A percentile compares a stretch with the other conserved stretches of the same genome.
phyloP scores from a whole-genome alignment of 805 yeast species.

The Metschnikowia similis region DNA sequence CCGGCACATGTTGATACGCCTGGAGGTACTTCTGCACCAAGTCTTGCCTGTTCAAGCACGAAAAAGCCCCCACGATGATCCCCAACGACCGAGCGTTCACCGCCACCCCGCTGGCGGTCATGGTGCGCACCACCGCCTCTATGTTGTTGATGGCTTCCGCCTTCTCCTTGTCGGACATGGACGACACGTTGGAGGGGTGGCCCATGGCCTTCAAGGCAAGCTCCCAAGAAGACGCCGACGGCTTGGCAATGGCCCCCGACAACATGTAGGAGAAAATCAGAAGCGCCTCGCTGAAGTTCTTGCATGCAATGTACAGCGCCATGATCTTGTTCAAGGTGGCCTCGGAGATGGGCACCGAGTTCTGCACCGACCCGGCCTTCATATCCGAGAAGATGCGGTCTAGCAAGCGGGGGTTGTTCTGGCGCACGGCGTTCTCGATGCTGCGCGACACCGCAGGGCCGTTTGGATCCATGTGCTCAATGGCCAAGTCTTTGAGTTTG shows the following conservation, averaged over 20 bases:
- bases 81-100: conserved; percentile 50
- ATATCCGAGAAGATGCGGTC: conserved; percentile 23
- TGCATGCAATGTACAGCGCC: conserved; percentile 40
- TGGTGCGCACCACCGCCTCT: conserved; percentile 29
- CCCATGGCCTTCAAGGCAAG: conserved; percentile 49
- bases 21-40: conserved; percentile 41
- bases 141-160: conserved; percentile 19
- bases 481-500: conserved; percentile 9
- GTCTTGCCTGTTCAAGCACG: conserved; percentile 36
- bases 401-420: conserved; percentile 19
- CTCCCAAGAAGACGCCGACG: conserved; percentile 56
- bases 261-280: conserved; percentile 50
- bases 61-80: conserved; percentile 44
- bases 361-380: conserved; percentile 20
- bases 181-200: conserved; percentile 23
- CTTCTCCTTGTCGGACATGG: conserved; percentile 28
- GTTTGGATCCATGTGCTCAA: conserved; percentile 33
- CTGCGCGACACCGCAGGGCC: conserved; percentile 19
- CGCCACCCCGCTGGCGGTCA: conserved; percentile 21
- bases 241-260: conserved; percentile 29
- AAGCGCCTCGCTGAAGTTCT: conserved; percentile 33
- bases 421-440: conserved; percentile 20
- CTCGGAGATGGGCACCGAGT: conserved; percentile 34
- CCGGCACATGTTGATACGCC: conserved; percentile 26
- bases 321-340: conserved; percentile 41